These are phyloP conservation scores for Neurospora terricola DNA, from an alignment of 495 filamentous ascomycete species.

Conservation along the genomic window DNA sequence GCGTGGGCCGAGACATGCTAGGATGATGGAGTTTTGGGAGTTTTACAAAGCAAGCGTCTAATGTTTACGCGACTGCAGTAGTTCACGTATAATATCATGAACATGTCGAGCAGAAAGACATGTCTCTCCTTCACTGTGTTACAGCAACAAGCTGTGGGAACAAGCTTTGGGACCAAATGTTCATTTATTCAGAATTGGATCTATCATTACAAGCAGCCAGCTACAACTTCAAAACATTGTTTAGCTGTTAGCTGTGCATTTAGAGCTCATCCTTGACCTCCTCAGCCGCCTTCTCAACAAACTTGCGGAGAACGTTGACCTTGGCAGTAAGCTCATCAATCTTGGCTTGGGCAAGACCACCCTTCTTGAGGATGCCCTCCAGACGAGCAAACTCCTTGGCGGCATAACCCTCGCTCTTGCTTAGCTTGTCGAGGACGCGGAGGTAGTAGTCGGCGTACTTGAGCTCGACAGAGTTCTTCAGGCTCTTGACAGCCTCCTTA, in stretches of 20 bases:
- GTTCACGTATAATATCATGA: not conserved
- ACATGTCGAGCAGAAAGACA: not conserved
- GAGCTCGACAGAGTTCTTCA: conserved; percentile 48
- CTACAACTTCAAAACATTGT: not conserved
- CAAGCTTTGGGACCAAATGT: not conserved
- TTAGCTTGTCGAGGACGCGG: conserved; percentile 77
- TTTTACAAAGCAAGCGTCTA: not conserved
- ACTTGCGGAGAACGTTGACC: conserved; percentile 80
- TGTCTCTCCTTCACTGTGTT: not conserved
- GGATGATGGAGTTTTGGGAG: not conserved
- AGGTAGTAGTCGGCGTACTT: conserved; percentile 93
- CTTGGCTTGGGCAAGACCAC: conserved; percentile 76
- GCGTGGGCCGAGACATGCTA: not conserved
- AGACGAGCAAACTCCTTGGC: conserved; percentile 79
- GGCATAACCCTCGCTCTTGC: conserved; percentile 64
- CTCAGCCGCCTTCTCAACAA: conserved; percentile 38
- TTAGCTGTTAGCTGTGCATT: conserved; percentile 13
- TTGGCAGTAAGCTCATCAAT: conserved; percentile 78
- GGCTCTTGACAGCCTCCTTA: conserved; percentile 54
- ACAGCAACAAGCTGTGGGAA: no score
- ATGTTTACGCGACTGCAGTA: not conserved
- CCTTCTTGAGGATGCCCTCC: conserved; percentile 72
- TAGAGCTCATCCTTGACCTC: conserved; percentile 62
- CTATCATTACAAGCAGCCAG: not conserved
- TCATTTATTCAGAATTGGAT: not conserved